Evolutionary conservation across 2,329 filamentous ascomycete species (phyloP).

Genomic region (Colletotrichum navitas): DNA sequence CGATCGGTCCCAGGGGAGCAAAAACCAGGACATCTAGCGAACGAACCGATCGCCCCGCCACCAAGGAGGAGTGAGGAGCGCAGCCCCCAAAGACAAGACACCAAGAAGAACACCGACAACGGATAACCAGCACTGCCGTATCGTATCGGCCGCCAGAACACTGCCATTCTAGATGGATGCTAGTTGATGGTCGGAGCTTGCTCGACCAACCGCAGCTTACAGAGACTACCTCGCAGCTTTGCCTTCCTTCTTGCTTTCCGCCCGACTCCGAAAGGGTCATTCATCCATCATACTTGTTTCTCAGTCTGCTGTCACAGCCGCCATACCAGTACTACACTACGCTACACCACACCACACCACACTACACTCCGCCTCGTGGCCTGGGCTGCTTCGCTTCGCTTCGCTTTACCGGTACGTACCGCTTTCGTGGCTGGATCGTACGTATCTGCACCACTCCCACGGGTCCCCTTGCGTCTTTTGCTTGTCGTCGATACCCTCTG

Average conservation of each 20-base stretch:
- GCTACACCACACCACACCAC: too few relatives aligned
- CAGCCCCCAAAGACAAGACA: background rate
- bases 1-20: background rate
- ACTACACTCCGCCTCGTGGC: background rate
- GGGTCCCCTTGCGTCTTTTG: slow-evolving; percentile 6
- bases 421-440: background rate
- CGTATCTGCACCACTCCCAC: background rate
- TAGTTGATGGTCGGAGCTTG: background rate
- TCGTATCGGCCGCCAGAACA: background rate
- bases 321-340: background rate
- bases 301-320: background rate
- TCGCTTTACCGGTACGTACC: slow-evolving; percentile 26
- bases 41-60: slow-evolving; percentile 6
- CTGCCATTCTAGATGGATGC: slow-evolving; percentile 8
- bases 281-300: background rate
- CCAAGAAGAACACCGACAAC: background rate
- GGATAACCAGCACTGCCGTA: background rate
- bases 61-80: background rate
- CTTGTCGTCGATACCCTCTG: slow-evolving; percentile 22
- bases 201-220: slow-evolving; percentile 11
- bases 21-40: background rate
- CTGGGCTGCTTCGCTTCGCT: background rate
- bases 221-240: background rate
- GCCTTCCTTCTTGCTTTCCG: too few relatives aligned
- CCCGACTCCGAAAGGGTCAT: slow-evolving; percentile 7